A percentile compares a stretch with the other conserved stretches of the same genome.
These are phyloP conservation scores for Zarea fungicola DNA, from an alignment of 2,329 filamentous ascomycete genomes.

Conservation along the genomic window DNA sequence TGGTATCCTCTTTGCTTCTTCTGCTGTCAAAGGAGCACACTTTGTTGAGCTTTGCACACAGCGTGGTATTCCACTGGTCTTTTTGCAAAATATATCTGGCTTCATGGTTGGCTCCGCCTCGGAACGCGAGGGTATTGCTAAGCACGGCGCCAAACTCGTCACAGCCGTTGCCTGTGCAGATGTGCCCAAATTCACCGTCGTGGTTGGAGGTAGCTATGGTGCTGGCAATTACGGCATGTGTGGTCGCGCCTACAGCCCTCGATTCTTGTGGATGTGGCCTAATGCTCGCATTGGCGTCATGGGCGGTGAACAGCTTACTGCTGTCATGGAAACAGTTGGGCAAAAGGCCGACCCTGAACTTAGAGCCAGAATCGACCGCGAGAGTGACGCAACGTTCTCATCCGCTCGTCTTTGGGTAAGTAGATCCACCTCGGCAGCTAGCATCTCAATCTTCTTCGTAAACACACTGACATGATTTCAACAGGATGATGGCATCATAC, in stretches of 20 bases:
- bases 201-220: slow-evolving; percentile 88
- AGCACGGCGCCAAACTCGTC: slow-evolving; percentile 95
- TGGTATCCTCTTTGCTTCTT: slow-evolving; percentile 87
- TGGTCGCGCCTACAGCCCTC: slow-evolving; percentile 84
- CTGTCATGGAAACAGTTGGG: slow-evolving; percentile 93
- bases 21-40: slow-evolving; percentile 88
- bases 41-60: slow-evolving; percentile 94
- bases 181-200: slow-evolving; percentile 94
- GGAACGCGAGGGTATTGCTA: slow-evolving; percentile 91
- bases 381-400: slow-evolving; percentile 85
- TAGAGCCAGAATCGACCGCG: slow-evolving; percentile 77
- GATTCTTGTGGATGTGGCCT: slow-evolving; percentile 95
- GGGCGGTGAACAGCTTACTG: slow-evolving; percentile 85
- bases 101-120: slow-evolving; percentile 97
- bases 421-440: slow-evolving; percentile 14
- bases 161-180: slow-evolving; percentile 91
- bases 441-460: background rate
- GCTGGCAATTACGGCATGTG: slow-evolving; percentile 99
- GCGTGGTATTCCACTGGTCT: slow-evolving; percentile 82
- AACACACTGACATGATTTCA: background rate
- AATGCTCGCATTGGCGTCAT: slow-evolving; percentile 96
- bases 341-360: slow-evolving; percentile 75
- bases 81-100: slow-evolving; percentile 93
- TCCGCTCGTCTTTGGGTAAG: slow-evolving; percentile 81
- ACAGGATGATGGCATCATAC: slow-evolving; percentile 75